Evolutionary conservation across 768 basidiomycete species (phyloP).

Genomic region (Mycena kentingensis): DNA sequence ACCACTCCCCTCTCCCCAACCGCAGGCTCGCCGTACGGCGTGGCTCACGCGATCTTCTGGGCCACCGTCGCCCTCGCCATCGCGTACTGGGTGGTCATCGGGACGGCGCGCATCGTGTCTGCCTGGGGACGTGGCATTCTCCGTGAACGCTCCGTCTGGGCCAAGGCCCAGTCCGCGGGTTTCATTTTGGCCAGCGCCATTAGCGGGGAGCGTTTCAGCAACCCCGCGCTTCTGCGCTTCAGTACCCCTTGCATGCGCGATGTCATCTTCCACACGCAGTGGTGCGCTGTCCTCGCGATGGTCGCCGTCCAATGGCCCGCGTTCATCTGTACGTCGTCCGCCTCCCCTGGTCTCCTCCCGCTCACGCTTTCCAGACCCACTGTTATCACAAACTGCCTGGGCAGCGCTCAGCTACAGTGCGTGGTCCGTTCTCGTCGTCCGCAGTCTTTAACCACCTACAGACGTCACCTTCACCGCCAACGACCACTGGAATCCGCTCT

Average conservation of each 20-base stretch:
- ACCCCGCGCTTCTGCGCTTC: constrained; percentile 83
- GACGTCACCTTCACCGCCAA: constrained; percentile 70
- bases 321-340: constrained; percentile 74
- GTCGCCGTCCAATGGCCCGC: constrained; percentile 94
- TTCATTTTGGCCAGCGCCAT: constrained; percentile 91
- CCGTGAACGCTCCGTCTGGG: constrained; percentile 63
- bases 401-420: constrained; percentile 76
- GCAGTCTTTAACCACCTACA: constrained; percentile 30
- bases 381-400: constrained; percentile 88
- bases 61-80: constrained; percentile 69
- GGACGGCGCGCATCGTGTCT: constrained; percentile 77
- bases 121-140: constrained; percentile 80
- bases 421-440: constrained; percentile 16
- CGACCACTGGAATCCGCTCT: constrained; percentile 70
- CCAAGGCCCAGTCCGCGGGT: constrained; percentile 77
- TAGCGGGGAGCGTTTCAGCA: constrained; percentile 86
- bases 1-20: constrained; percentile 75
- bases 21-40: constrained; percentile 63
- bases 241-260: constrained; percentile 93
- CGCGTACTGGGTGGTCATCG: constrained; percentile 81
- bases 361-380: constrained; percentile 65
- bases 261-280: constrained; percentile 91
- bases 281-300: constrained; percentile 87
- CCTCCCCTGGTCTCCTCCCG: constrained; percentile 17
- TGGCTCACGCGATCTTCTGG: constrained; percentile 72